phyloP scores from a whole-genome alignment of 179 eudicot species.

The Monotropa hypopitys region DNA sequence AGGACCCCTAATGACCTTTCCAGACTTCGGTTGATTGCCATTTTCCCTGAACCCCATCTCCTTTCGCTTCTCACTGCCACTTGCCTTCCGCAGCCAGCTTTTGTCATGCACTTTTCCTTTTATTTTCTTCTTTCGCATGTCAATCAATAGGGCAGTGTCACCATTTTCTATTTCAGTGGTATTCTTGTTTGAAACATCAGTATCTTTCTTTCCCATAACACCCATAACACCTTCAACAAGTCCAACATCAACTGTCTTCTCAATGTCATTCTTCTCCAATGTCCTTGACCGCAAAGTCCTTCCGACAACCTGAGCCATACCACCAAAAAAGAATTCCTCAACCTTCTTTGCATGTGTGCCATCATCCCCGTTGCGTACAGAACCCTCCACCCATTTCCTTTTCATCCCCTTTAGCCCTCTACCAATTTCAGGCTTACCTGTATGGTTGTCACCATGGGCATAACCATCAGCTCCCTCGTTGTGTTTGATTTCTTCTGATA shows the following conservation, averaged over 20 bases:
- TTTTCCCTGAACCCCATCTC: background rate
- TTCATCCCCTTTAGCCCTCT: constrained; percentile 7
- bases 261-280: constrained; percentile 15
- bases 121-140: background rate
- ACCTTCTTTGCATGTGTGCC: constrained; percentile 4
- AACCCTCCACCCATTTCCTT: constrained; percentile 12
- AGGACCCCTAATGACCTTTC: constrained; percentile 2
- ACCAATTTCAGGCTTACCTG: background rate
- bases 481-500: background rate
- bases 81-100: background rate
- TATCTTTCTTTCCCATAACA: constrained; percentile 18
- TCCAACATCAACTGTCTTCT: constrained; percentile 16
- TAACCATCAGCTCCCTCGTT: background rate
- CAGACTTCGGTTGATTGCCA: background rate
- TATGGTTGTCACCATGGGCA: background rate
- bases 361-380: constrained; percentile 14
- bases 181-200: constrained; percentile 9
- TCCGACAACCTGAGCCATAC: constrained; percentile 11
- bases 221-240: constrained; percentile 5
- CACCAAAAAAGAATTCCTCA: constrained; percentile 10
- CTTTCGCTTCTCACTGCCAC: background rate
- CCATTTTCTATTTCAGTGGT: constrained; percentile 6
- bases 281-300: constrained; percentile 43
- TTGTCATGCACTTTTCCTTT: constrained; percentile 20
- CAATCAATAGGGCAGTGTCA: constrained; percentile 9